These are phyloP conservation scores for Medicago lupulina DNA, from an alignment of 306 rosid genomes.

Conservation along the genomic window DNA sequence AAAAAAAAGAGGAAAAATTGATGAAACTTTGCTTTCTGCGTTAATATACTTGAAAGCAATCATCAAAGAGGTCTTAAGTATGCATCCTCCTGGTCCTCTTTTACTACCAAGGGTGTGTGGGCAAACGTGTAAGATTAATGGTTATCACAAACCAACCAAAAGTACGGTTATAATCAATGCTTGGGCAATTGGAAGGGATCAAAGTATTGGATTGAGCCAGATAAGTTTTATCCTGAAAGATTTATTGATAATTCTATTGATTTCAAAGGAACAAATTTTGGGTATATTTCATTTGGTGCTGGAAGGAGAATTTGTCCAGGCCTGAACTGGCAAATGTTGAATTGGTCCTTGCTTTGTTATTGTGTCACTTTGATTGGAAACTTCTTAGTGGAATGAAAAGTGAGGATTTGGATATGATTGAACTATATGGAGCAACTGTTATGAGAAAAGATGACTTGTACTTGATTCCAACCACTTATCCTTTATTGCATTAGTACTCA, in stretches of 20 bases:
- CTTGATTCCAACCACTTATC: not conserved
- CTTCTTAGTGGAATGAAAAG: slow-evolving; percentile 8
- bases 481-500: no score
- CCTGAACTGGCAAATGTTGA: not conserved
- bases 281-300: not conserved
- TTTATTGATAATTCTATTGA: not conserved
- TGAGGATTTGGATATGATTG: slow-evolving; percentile 4
- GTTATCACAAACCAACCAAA: not conserved
- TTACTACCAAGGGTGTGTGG: no score
- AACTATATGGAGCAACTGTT: not conserved
- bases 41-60: not conserved
- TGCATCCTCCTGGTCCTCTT: not conserved
- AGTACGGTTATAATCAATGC: not conserved
- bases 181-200: not conserved
- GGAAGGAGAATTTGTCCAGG: slow-evolving; percentile 4
- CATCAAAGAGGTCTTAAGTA: not conserved
- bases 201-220: no score
- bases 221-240: not conserved
- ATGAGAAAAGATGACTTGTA: not conserved
- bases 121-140: not conserved
- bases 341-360: not conserved
- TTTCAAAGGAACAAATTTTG: not conserved
- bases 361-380: slow-evolving; percentile 15
- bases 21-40: not conserved
- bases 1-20: not conserved